Evolutionary conservation across 2,329 filamentous ascomycete genomes (phyloP), one percentile per base, ranked within the genome.

Genomic region (Dactylellina leptospora): DNA sequence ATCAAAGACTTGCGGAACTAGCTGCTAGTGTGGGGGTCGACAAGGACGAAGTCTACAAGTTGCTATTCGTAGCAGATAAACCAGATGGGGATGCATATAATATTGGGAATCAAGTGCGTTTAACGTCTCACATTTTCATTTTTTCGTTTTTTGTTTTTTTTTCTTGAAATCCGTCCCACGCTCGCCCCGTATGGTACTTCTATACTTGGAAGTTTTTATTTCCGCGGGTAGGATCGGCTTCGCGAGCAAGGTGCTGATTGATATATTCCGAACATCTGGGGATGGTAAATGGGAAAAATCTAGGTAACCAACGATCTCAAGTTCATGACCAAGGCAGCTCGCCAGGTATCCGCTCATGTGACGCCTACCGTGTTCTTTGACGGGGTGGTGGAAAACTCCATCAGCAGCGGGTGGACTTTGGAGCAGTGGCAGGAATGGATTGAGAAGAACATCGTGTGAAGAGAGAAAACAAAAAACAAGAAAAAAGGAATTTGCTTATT

Each of bases 331-430:
- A 96, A 93, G 85, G 88, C 88, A 79, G 85, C 91, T 77, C 83
- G 93, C 44, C 81, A 95, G 75, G 85, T 90, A 6, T 90, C 93
- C 10, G 87, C 96, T 44, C 93, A 97, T 82, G 91, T 97, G 40
- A 93, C 91, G 42, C 93, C 93, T 1, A 97, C 93, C 0, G 92
- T 93, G 18, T 84, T 96, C 53, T 93, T 96, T 79, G 88, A 97
- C 80, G 92, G 93, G 0, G 86, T 96, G 22, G 88, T 96, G 53
- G 90, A 90, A 77, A 87, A 86, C 74, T 87, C 89, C 54, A 90
- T 96, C 75, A 89, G 88, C 74, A 93, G 90, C 66, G 85, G 88
- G 22, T 97, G 92, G 86, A 88, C 85, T 0, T 83, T 83, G 76
- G 87, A 90, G 68, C 89, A 96, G 81, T 97, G 93, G 93, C 84